Base-by-base conservation (phyloP, 345 rosid species). In the Syzygium jambos region DNA sequence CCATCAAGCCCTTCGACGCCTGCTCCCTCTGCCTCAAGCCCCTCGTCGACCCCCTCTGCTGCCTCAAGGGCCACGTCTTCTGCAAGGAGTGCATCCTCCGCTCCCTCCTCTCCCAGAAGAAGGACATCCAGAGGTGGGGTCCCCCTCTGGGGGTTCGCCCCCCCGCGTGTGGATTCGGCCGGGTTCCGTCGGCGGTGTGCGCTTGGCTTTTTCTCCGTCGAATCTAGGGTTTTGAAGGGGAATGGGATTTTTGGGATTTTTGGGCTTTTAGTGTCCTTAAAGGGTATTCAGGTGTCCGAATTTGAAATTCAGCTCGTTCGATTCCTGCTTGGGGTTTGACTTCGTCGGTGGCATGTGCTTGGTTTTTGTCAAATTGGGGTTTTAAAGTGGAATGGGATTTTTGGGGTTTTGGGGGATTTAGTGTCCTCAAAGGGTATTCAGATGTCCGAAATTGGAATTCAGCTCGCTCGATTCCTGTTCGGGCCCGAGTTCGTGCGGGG, bases 21-120 rank as follows among this genome's bases (percentile, higher is more conserved):
- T 98, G 99, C 88, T 92, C 93, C 55, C 99, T 96, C 91, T 98
- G 99, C 91, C 92, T 98, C 92, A 95, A 98, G 88, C 96, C 99
- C 23, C 91, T 96, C 88, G 95, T 96, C 34, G 95, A 95, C 52
- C 99, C 99, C 23, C 86, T 98, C 95, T 95, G 95, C 89, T 98
- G 99, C 93, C 97, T 92, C 52, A 95, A 94, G 68, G 99, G 99
- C 14, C 99, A 96, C 87, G 95, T 95, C 78, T 96, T 93, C 78
- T 96, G 99, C 84, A 98, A 92, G 86, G 99, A 98, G 80, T 96
- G 99, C 90, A 96, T 96, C 85, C 95, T 96, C 89, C 95, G 95
- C 88, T 98, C 98, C 90, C 93, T 98, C 85, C 88, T 98, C 10
- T 89, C 97, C 53, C 99, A 98, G 94, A 98, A 95, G 89, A 98